These are phyloP conservation scores for Ascomycota sp. DNA, from an alignment of 2,329 filamentous ascomycete genomes.

Conservation along the genomic window DNA sequence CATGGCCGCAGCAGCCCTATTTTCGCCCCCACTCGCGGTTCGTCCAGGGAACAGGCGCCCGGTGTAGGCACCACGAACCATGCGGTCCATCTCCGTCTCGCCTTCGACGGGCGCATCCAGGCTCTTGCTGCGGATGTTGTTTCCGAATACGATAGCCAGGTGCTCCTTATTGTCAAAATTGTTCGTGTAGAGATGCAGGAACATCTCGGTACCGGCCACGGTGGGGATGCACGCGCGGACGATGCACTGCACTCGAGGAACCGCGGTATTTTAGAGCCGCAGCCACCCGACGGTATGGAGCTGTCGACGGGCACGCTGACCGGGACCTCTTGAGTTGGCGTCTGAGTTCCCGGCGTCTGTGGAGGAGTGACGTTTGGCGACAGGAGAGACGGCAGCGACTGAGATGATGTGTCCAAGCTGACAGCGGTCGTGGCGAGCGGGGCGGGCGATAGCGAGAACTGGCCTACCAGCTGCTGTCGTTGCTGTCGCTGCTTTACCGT, in stretches of 20 bases:
- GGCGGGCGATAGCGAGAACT: no score
- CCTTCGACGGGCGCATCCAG: constrained; percentile 52
- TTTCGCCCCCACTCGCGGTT: constrained; percentile 51
- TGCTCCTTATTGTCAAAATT: constrained; percentile 90
- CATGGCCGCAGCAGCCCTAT: constrained; percentile 19
- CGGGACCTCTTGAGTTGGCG: constrained; percentile 22
- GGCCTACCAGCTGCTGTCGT: no score
- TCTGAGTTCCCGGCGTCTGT: constrained; percentile 37
- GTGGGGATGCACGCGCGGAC: constrained; percentile 91
- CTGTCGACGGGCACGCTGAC: constrained; percentile 40
- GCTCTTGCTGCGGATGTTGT: constrained; percentile 53
- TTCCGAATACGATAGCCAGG: constrained; percentile 88
- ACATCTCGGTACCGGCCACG: constrained; percentile 85
- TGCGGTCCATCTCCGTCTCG: constrained; percentile 73
- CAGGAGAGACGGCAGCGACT: constrained; percentile 53
- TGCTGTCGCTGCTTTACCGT: no score
- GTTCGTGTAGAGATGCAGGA: constrained; percentile 85
- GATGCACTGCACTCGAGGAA: constrained; percentile 73
- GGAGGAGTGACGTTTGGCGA: constrained; percentile 73
- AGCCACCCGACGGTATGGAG: constrained; percentile 34
- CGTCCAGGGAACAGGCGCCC: constrained; percentile 74
- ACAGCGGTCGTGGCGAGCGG: no score
- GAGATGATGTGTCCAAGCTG: no score
- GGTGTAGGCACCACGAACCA: constrained; percentile 85
- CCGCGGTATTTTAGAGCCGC: constrained; percentile 43